Evolutionary conservation across 1,139 yeast species (phyloP), one percentile per base, ranked within the genome.

Genomic region (Debaryomyces udenii): DNA sequence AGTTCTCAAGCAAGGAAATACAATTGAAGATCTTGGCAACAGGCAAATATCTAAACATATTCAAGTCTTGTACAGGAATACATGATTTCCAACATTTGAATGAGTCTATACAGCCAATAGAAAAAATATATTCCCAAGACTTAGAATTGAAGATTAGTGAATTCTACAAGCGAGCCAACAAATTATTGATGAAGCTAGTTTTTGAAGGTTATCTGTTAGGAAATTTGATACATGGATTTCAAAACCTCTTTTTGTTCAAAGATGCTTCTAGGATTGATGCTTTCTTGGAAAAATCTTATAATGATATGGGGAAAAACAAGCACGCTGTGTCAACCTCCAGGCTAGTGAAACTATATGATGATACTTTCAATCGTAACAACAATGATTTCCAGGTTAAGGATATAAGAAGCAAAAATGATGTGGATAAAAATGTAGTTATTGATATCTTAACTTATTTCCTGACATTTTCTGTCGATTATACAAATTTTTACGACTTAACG

Each of bases 11-110:
- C 38, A 68, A 68, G n/a, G 79, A 74, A 1, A 60, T 82, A 1
- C 87, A 85, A 51, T 69, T 68, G 38, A 85, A 86, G 56, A 75
- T 93, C 1, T 65, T 93, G 20, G 70, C 82, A 39, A 89, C 97
- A 0, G 99, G 99, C 1, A 90, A 89, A 59, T 84, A 84, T 51
- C 66, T 91, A 43, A 87, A 88, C 51, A 83, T 93, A 4, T 75
- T 86, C 42, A 76, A 81, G 44, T 81, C 73, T 41, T 81, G 88
- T 49, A 65, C 70, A 9, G 80, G 81, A 0, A 45, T 68, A 9
- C 66, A 67, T 31, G 61, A 67, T 41, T 64, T 70, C 35, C 60
- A 60, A 11, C 42, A 41, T 13, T 53, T 68, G 7, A 55, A 61
- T 34, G 74, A 70, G 37, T 41, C 42, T 17, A 53, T 64, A 15